Percentiles rank a stretch among this genome's conserved stretches.
Conservation (phyloP, 2,329 filamentous ascomycete genomes). For the Neospermospora avenae region DNA sequence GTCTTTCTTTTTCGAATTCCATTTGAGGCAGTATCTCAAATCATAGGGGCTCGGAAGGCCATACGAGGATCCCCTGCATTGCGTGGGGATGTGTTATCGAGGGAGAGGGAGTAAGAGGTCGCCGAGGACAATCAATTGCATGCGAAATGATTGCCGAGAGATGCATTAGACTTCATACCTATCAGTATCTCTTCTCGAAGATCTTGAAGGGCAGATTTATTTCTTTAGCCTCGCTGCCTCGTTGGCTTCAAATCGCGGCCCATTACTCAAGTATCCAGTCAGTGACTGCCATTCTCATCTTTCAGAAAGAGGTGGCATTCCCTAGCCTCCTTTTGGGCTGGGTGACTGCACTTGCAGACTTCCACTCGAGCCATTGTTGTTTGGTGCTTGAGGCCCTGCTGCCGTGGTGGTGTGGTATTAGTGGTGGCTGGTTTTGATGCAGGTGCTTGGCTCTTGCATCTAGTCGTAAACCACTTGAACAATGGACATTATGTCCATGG, state of each 20-base stretch:
- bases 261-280: too few species aligned
- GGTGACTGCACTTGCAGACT: not conserved
- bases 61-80: not conserved
- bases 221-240: too few species aligned
- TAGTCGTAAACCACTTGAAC: not conserved
- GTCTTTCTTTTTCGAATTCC: not conserved
- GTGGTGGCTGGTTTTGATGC: slow-evolving; percentile 1
- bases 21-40: not conserved
- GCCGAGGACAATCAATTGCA: not conserved
- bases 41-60: not conserved
- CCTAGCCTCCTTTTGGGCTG: not conserved
- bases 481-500: too few species aligned
- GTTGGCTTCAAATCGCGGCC: too few species aligned
- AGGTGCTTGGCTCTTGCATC: not conserved
- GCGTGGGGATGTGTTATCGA: not conserved
- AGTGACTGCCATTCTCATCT: too few species aligned
- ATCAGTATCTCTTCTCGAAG: not conserved
- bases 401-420: not conserved
- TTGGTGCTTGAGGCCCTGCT: not conserved
- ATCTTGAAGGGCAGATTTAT: not conserved
- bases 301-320: not conserved
- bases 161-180: not conserved
- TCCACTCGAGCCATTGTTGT: too few species aligned
- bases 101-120: not conserved
- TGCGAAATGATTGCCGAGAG: not conserved